These are phyloP conservation scores for Penicillium aurantiogriseum DNA, from an alignment of 2,329 filamentous ascomycete genomes.

Conservation along the genomic window DNA sequence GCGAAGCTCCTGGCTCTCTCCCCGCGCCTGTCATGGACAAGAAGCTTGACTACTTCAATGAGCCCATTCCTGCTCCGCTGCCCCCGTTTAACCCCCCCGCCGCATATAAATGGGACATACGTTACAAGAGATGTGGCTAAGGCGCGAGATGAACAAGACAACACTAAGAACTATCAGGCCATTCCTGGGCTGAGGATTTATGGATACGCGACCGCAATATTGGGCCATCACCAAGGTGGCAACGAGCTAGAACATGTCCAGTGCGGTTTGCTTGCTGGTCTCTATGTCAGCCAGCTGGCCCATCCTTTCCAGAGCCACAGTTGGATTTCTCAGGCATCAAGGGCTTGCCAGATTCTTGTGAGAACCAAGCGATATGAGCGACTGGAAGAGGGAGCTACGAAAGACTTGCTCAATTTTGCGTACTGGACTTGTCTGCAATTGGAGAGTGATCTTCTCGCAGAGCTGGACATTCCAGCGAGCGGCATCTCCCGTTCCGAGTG, in stretches of 20 bases:
- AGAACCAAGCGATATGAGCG: slow-evolving; percentile 51
- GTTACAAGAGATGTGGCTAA: slow-evolving; percentile 12
- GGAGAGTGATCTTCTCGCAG: slow-evolving; percentile 91
- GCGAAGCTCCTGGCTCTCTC: slow-evolving; percentile 52
- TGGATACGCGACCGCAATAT: slow-evolving; percentile 78
- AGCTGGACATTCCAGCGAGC: slow-evolving; percentile 66
- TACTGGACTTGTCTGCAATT: slow-evolving; percentile 95
- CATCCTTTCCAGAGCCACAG: slow-evolving; percentile 81
- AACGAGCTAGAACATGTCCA: slow-evolving; percentile 82
- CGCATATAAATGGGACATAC: not conserved
- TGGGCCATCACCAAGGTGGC: slow-evolving; percentile 78
- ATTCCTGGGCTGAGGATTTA: slow-evolving; percentile 91
- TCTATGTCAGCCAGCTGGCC: slow-evolving; percentile 86
- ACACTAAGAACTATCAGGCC: slow-evolving; percentile 69
- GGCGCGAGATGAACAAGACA: slow-evolving; percentile 18
- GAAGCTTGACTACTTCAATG: slow-evolving; percentile 27
- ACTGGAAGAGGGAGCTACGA: slow-evolving; percentile 28
- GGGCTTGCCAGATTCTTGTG: slow-evolving; percentile 68
- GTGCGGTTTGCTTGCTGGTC: slow-evolving; percentile 75
- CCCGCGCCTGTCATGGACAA: slow-evolving; percentile 54
- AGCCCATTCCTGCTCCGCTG: slow-evolving; percentile 28
- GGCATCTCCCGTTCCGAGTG: slow-evolving; percentile 58
- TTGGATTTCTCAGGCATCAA: slow-evolving; percentile 62
- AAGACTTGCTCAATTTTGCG: slow-evolving; percentile 69
- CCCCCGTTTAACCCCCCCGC: not conserved